Base-by-base conservation (phyloP, 768 basidiomycete genomes). In the Postia placenta region DNA sequence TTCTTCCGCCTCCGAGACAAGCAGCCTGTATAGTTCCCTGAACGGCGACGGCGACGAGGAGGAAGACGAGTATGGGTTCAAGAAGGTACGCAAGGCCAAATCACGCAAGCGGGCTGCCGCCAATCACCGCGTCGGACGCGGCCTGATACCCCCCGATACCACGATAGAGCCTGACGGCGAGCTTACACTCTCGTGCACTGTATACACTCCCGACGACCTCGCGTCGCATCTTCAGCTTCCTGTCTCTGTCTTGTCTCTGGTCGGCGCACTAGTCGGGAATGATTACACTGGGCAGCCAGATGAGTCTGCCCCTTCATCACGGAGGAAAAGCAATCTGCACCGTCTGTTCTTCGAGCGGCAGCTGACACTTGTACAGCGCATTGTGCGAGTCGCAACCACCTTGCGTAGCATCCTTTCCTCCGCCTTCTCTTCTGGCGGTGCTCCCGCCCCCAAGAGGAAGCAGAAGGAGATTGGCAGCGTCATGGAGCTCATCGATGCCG, bases 241-340 rank as follows among this genome's bases (percentile, higher is more conserved):
- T 0, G 68, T 78, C 5, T 76, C 83, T 0, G 73, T 92, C 33
- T 77, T 92, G 25, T 90, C 90, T 1, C 73, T 92, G 5, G 69
- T 92, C 2, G 87, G 81, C 17, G 85, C 89, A 9, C 67, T 92
- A 15, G 77, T 89, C 3, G 90, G 90, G 42, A 91, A 91, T 57
- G 90, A 92, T 62, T 92, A 79, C 59, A 77, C 86, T 0, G 75
- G 73, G 42, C 73, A 60, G 9, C 52, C 51, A 23, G 54, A 58
- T 17, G 59, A 60, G 22, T 55, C 53, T 1, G 47, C 56, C 4
- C 39, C 56, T 4, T 74, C 78, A 40, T 67, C 74, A 5, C 69
- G 69, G 35, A 38, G 42, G 22, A 48, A 41, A n/a, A 45, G 30
- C 20, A 45, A 53, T 30, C 49, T 79, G 7, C 84, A 81, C 59